These are phyloP conservation scores for Termitomyces sp. DNA, from an alignment of 768 basidiomycete species.

Conservation along the genomic window DNA sequence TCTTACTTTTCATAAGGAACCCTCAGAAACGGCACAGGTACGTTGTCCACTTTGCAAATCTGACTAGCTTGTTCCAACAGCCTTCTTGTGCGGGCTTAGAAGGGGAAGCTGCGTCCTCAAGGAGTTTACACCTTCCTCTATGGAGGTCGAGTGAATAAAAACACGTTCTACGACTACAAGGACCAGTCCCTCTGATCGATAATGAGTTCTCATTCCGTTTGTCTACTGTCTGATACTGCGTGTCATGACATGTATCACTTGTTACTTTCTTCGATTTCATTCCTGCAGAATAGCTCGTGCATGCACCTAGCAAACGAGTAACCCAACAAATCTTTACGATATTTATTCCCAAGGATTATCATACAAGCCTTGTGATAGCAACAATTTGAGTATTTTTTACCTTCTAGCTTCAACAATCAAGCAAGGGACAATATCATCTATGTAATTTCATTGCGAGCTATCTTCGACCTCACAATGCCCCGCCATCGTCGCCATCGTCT, in stretches of 20 bases:
- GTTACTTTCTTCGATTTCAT: background rate
- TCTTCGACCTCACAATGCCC: too few relatives aligned
- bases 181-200: background rate
- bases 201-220: background rate
- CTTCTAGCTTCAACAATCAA: too few relatives aligned
- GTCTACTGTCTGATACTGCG: background rate
- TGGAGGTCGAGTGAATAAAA: background rate
- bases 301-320: too few relatives aligned
- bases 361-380: too few relatives aligned
- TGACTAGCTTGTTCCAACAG: background rate
- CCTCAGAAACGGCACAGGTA: background rate
- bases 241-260: background rate
- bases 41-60: background rate
- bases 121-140: background rate
- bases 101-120: background rate
- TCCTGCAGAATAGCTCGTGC: background rate
- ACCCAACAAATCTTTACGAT: too few relatives aligned
- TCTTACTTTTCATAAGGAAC: background rate
- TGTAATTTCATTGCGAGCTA: too few relatives aligned
- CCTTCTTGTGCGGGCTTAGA: background rate
- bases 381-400: too few relatives aligned
- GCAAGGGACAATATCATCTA: too few relatives aligned
- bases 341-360: too few relatives aligned
- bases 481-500: too few relatives aligned
- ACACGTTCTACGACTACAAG: background rate